These are phyloP conservation scores for Hibiscus mutabilis DNA, from an alignment of 345 rosid species.

Conservation along the genomic window DNA sequence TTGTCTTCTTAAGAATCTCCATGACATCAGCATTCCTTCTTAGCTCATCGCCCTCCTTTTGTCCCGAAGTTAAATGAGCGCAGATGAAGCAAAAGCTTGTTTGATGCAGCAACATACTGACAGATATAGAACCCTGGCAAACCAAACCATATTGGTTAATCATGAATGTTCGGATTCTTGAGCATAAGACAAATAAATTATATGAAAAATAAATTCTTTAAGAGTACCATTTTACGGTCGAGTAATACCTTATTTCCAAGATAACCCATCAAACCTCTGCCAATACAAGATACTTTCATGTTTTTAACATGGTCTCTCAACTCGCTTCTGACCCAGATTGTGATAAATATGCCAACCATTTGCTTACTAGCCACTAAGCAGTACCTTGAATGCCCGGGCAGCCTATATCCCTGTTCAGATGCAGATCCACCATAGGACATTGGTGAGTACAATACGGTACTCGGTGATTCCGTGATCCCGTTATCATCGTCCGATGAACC, in stretches of 20 bases:
- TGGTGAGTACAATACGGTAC: slow-evolving; percentile 72
- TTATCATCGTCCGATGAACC: slow-evolving; percentile 97
- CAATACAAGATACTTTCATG: slow-evolving; percentile 96
- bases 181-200: not conserved
- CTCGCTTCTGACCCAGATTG: slow-evolving; percentile 92
- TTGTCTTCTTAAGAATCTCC: too few relatives aligned
- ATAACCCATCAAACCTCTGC: slow-evolving; percentile 98
- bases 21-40: too few relatives aligned
- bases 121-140: not conserved
- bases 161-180: not conserved
- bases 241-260: slow-evolving; percentile 91
- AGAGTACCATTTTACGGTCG: not conserved
- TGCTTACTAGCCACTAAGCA: slow-evolving; percentile 88
- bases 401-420: slow-evolving; percentile 60
- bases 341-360: slow-evolving; percentile 95
- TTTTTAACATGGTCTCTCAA: slow-evolving; percentile 75
- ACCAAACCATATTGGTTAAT: too few relatives aligned
- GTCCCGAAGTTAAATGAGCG: not conserved
- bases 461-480: slow-evolving; percentile 82
- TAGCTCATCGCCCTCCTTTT: too few relatives aligned
- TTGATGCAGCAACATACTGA: not conserved
- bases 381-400: slow-evolving; percentile 69
- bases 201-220: not conserved
- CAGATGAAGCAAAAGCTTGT: not conserved
- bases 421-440: slow-evolving; percentile 52